phyloP scores from a whole-genome alignment of 2,329 filamentous ascomycete species.

The Colletotrichum ledebouriae region DNA sequence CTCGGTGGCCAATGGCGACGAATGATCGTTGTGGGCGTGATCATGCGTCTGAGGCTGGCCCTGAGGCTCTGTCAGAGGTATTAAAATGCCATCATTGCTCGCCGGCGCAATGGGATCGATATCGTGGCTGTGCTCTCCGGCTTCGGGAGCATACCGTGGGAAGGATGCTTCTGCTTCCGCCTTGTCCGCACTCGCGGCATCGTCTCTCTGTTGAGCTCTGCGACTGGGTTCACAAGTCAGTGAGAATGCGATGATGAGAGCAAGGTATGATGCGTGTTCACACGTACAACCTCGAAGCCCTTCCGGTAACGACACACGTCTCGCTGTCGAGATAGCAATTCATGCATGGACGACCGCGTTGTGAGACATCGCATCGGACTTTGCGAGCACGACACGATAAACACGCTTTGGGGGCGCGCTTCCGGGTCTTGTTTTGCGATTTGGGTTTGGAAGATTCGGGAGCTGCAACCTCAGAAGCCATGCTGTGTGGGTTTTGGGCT shows the following conservation, averaged over 20 bases:
- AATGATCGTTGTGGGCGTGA: slow-evolving; percentile 9
- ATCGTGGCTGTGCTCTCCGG: slow-evolving; percentile 45
- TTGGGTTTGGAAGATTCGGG: slow-evolving; percentile 48
- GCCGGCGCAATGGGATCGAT: slow-evolving; percentile 49
- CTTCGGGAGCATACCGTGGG: slow-evolving; percentile 48
- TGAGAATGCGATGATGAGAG: not conserved
- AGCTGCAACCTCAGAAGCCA: slow-evolving; percentile 43
- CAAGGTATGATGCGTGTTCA: not conserved
- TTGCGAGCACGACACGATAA: slow-evolving; percentile 65
- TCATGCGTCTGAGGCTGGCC: not conserved
- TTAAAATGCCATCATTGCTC: slow-evolving; percentile 46
- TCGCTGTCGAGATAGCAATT: slow-evolving; percentile 66
- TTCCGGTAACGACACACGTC: slow-evolving; percentile 56
- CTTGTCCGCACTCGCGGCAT: slow-evolving; percentile 47
- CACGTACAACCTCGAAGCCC: slow-evolving; percentile 57
- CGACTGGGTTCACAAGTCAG: slow-evolving; percentile 44
- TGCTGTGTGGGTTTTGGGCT: slow-evolving; percentile 18
- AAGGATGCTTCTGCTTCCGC: slow-evolving; percentile 47
- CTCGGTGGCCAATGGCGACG: not conserved
- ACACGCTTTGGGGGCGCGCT: slow-evolving; percentile 64
- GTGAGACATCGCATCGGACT: slow-evolving; percentile 64
- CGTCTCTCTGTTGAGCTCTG: slow-evolving; percentile 47
- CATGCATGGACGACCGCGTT: slow-evolving; percentile 63
- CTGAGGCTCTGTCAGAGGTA: slow-evolving; percentile 20
- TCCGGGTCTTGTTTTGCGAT: slow-evolving; percentile 54